Base-by-base conservation (phyloP, 306 rosid species). In the Quercus glauca region DNA sequence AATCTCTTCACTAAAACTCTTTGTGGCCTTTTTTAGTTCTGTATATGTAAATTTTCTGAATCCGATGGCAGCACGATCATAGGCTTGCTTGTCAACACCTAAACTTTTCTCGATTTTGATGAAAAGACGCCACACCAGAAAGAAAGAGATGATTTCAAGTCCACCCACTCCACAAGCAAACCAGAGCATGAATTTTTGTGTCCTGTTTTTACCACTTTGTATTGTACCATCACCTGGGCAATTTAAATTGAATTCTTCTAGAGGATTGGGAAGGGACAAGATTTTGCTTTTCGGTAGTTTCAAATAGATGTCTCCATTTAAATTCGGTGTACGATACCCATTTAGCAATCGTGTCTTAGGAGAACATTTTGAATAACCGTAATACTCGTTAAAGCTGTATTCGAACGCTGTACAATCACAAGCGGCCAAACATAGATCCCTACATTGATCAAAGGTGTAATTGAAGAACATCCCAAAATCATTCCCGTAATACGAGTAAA, bases 11-110 rank as follows among this genome's bases (percentile, higher is more conserved):
- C 17, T 81, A 76, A 92, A 92, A 21, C 82, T 83, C 18, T 52
- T 20, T 0, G 97, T 87, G 0, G 88, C 92, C 43, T 18, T 77
- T 28, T 88, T 92, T 0, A 90, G 87, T 79, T 92, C 91, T 0
- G 79, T 53, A 20, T 88, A 90, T 18, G 84, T 57, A 49, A 82
- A 90, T 49, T 85, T 86, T 52, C 78, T 84, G 79, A 92, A 90
- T 2, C 92, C 84, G 0, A 91, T 85, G 0, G 88, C 85, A 0
- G 92, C 84, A 26, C 87, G 84, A 31, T 81, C 76, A 23, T 82
- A 79, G 0, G 73, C 75, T 13, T 78, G 81, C 23, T 82, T 79
- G 52, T 68, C 78, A 15, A 10, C 9, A 1, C 79, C 69, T 0
- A 45, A 55, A 5, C 43, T 57, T 28, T 29, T 21, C 41, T 37